Conservation (phyloP, 1,284 basidiomycete species). For the Cronartium ribicola region DNA sequence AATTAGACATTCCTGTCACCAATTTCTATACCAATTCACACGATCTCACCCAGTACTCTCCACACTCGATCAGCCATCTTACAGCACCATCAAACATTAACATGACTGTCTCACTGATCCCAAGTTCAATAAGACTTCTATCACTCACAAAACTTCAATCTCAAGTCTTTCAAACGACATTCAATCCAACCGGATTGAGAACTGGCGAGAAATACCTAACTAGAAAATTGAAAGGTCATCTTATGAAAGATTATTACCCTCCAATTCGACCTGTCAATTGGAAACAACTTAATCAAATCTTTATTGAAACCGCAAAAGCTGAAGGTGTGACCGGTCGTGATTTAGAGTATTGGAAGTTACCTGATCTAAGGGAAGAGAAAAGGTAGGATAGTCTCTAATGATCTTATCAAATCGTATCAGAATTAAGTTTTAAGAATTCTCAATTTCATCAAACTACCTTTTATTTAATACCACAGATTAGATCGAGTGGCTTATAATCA, state of each 20-base stretch:
- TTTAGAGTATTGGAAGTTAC: slow-evolving; percentile 41
- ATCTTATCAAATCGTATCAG: too few relatives aligned
- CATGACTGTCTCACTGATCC: neutral
- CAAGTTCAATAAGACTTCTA: slow-evolving; percentile 24
- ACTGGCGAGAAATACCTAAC: slow-evolving; percentile 29
- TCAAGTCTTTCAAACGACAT: slow-evolving; percentile 24
- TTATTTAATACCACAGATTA: slow-evolving; percentile 22
- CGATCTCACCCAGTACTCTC: too few relatives aligned
- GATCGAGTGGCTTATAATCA: slow-evolving; percentile 37
- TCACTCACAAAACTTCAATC: slow-evolving; percentile 22
- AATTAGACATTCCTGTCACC: too few relatives aligned
- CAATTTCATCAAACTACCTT: neutral
- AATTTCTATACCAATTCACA: too few relatives aligned
- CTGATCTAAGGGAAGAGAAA: slow-evolving; percentile 41
- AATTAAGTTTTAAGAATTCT: neutral
- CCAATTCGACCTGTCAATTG: slow-evolving; percentile 34
- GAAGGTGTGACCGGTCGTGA: slow-evolving; percentile 30
- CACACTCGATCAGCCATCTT: too few relatives aligned
- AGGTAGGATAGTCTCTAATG: slow-evolving; percentile 18
- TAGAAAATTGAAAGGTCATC: slow-evolving; percentile 29
- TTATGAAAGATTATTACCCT: slow-evolving; percentile 29
- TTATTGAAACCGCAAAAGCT: slow-evolving; percentile 26
- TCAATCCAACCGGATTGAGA: slow-evolving; percentile 9
- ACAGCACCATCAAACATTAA: too few relatives aligned
- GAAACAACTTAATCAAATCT: slow-evolving; percentile 25